phyloP scores from a whole-genome alignment of 495 filamentous ascomycete genomes.

The Terfezia claveryi region DNA sequence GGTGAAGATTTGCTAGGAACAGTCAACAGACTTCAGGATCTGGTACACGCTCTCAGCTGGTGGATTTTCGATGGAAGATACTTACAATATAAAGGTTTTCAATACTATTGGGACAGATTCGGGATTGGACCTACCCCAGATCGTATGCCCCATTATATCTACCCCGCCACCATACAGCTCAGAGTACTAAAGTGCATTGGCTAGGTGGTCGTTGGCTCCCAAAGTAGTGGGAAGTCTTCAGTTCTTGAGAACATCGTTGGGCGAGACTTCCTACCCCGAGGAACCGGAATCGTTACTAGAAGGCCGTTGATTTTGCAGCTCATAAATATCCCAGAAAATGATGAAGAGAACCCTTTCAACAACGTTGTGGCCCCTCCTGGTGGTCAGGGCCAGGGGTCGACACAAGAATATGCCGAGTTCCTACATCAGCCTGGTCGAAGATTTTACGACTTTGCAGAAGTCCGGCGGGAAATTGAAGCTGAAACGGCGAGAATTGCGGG shows the following conservation, averaged over 20 bases:
- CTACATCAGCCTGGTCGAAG: slow-evolving; percentile 75
- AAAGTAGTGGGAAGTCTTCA: slow-evolving; percentile 97
- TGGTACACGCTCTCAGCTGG: slow-evolving; percentile 25
- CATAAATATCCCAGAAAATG: slow-evolving; percentile 84
- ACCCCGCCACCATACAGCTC: background rate
- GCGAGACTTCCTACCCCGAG: slow-evolving; percentile 86
- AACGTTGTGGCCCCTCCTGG: slow-evolving; percentile 32
- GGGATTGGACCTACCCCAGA: slow-evolving; percentile 76
- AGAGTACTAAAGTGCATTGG: slow-evolving; percentile 2
- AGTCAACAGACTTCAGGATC: slow-evolving; percentile 91
- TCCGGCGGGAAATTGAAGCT: slow-evolving; percentile 92
- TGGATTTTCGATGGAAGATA: too few species aligned
- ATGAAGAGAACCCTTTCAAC: slow-evolving; percentile 43
- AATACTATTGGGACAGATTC: slow-evolving; percentile 99
- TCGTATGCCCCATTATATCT: slow-evolving; percentile 38
- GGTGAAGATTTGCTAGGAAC: slow-evolving; percentile 81
- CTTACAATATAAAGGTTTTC: slow-evolving; percentile 33
- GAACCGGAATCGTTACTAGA: slow-evolving; percentile 88
- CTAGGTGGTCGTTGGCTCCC: slow-evolving; percentile 93
- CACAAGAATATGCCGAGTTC: slow-evolving; percentile 86
- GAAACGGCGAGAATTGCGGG: slow-evolving; percentile 91
- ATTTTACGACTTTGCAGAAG: slow-evolving; percentile 77
- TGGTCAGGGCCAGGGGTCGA: slow-evolving; percentile 24
- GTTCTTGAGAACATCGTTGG: slow-evolving; percentile 98
- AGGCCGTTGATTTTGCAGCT: slow-evolving; percentile 89